Evolutionary conservation across 352 stramenopile species (phyloP), one percentile per base, ranked within the genome.

Genomic region (Phytophthora cactorum): DNA sequence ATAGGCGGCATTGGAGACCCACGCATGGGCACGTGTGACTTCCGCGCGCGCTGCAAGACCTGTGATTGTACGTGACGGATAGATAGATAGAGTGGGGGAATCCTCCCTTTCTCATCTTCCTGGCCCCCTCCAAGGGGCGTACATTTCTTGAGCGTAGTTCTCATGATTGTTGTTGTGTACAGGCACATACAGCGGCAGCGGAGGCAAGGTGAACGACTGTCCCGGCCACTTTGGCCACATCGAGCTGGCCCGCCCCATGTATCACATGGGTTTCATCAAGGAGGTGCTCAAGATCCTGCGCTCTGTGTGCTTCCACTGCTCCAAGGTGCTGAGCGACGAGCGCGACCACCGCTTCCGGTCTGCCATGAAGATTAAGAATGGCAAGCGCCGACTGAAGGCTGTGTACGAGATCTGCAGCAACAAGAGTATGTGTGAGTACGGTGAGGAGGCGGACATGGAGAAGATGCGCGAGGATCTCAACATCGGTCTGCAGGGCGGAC

Each of bases 151-250:
- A 43, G 29, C 49, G n/a, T 47, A 51, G 28, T 54, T 39, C 44
- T 74, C n/a, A 66, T 43, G 25, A 6, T 62, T n/a, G 22, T 44
- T 44, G 27, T 25, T 65, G 15, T 28, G 17, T 47, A 22, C 55
- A 86, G 77, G 77, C 68, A 96, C 88, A 15, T 98, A 97, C 81
- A 96, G 89, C 59, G 90, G 90, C 52, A 97, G 88, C 53, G 90
- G 88, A 47, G 84, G 96, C 56, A 97, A 98, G 54, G 96, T 98
- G 70, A 98, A 99, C 63, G 97, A 98, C 68, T 98, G 98, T 70
- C 98, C 97, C 3, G 98, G 98, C 52, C 98, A 99, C 77, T 99
- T 99, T 81, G 98, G 98, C 38, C 98, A 99, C 84, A 98, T 99
- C 73, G 96, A 99, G 69, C 77, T 99, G 34, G 96, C 97, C 46